Evolutionary conservation across 805 yeast species (phyloP).

Genomic region (Yarrowia alimentaria): DNA sequence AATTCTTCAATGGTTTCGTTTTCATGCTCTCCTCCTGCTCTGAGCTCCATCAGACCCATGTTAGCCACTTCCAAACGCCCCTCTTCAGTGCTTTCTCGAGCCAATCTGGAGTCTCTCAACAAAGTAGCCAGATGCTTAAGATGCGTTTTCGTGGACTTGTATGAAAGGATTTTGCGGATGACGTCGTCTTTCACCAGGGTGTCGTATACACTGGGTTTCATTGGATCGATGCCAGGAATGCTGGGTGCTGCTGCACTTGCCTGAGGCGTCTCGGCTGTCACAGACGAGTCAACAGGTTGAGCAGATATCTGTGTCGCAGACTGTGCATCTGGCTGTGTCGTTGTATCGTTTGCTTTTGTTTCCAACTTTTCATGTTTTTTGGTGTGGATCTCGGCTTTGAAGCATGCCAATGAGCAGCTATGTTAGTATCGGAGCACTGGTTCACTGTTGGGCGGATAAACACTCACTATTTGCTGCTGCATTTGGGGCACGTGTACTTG

Average conservation of each 20-base stretch:
- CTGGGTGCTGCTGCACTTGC: background rate
- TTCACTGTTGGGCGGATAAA: background rate
- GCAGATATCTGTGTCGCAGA: background rate
- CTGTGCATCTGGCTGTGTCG: background rate
- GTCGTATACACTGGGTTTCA: conserved; percentile 12
- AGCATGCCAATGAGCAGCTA: conserved; percentile 24
- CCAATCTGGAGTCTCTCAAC: conserved; percentile 9
- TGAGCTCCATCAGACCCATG: conserved; percentile 1
- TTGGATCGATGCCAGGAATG: background rate
- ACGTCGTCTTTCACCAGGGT: conserved; percentile 1
- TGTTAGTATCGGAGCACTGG: background rate
- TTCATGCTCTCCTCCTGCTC: conserved; percentile 26
- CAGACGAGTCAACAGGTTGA: no score
- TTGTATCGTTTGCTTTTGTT: background rate
- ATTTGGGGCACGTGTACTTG: conserved; percentile 25
- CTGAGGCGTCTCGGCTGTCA: no score
- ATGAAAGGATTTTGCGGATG: conserved; percentile 8
- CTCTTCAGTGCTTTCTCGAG: conserved; percentile 14
- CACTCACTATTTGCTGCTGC: conserved; percentile 19
- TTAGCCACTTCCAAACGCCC: conserved; percentile 17
- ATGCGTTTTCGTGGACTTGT: conserved; percentile 11
- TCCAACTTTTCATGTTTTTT: background rate
- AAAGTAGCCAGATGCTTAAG: conserved; percentile 17
- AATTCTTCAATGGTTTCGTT: conserved; percentile 26
- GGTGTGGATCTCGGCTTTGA: conserved; percentile 1